Conservation (phyloP, 805 yeast species). For the Lachancea meyersii region DNA sequence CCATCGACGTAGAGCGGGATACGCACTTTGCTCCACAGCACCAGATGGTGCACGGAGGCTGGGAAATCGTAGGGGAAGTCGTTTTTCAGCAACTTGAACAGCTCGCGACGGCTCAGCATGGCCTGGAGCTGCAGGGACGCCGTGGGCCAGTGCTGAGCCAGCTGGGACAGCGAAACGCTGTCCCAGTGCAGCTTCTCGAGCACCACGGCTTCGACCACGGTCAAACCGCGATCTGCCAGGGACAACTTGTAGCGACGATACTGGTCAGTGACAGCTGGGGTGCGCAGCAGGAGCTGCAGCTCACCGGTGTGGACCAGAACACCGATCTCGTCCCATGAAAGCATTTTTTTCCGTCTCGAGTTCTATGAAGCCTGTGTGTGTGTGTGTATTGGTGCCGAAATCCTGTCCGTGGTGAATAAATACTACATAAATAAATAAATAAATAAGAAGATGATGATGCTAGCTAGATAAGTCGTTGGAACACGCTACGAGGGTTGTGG, state of each 20-base stretch:
- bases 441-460: not conserved
- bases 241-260: slow-evolving; percentile 43
- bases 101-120: slow-evolving; percentile 26
- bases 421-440: not conserved
- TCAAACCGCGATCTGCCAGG: slow-evolving; percentile 32
- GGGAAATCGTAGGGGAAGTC: slow-evolving; percentile 65
- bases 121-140: slow-evolving; percentile 20
- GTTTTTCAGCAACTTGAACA: slow-evolving; percentile 42
- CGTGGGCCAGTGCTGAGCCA: slow-evolving; percentile 18
- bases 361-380: no score
- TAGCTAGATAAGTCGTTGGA: slow-evolving; percentile 9
- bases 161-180: slow-evolving; percentile 22
- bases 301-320: slow-evolving; percentile 34
- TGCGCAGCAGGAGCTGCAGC: slow-evolving; percentile 46
- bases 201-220: slow-evolving; percentile 46
- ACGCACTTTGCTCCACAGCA: slow-evolving; percentile 60
- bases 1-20: slow-evolving; percentile 41
- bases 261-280: slow-evolving; percentile 36
- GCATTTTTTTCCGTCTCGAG: no score
- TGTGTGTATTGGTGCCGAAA: not conserved
- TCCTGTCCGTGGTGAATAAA: not conserved
- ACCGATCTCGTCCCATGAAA: slow-evolving; percentile 5
- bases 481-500: slow-evolving; percentile 19
- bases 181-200: slow-evolving; percentile 48
- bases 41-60: slow-evolving; percentile 45